Conservation (phyloP, 176 grass and related monocot species). For the Aegilops tauschii region DNA sequence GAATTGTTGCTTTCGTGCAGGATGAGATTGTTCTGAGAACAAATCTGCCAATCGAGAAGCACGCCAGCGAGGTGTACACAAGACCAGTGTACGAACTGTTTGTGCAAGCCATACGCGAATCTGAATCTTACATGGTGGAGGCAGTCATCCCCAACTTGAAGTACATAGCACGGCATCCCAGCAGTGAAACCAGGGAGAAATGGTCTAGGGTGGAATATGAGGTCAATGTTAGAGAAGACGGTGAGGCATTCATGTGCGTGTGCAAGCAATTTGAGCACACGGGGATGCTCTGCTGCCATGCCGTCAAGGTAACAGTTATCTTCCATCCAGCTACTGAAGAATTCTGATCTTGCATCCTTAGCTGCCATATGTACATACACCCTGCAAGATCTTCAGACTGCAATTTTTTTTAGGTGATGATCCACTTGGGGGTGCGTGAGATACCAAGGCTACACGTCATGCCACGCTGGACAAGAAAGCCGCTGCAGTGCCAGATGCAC, state of each 20-base stretch:
- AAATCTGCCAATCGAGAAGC: constrained; percentile 8
- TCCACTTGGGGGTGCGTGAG: not conserved
- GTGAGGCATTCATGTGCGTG: not conserved
- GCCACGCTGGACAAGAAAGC: not conserved
- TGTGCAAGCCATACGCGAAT: not conserved
- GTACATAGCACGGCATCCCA: not conserved
- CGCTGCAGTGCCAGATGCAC: not conserved
- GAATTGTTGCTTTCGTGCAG: not conserved
- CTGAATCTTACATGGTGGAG: not conserved
- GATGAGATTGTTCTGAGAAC: not conserved
- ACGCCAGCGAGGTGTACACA: not conserved
- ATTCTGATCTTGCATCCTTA: not conserved
- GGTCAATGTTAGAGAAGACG: not conserved
- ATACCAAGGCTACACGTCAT: not conserved
- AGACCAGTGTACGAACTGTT: not conserved
- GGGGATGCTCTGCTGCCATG: constrained; percentile 6
- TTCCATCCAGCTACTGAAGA: not conserved
- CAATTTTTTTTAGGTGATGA: not conserved
- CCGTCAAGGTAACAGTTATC: not conserved
- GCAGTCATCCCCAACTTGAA: not conserved
- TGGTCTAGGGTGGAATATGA: constrained; percentile 13
- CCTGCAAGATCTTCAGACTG: too few species aligned
- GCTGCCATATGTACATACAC: not conserved
- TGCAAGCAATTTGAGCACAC: not conserved
- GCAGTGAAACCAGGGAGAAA: not conserved